These are phyloP conservation scores for Allium fistulosum DNA, from an alignment of 106 monocot species.

Conservation along the genomic window DNA sequence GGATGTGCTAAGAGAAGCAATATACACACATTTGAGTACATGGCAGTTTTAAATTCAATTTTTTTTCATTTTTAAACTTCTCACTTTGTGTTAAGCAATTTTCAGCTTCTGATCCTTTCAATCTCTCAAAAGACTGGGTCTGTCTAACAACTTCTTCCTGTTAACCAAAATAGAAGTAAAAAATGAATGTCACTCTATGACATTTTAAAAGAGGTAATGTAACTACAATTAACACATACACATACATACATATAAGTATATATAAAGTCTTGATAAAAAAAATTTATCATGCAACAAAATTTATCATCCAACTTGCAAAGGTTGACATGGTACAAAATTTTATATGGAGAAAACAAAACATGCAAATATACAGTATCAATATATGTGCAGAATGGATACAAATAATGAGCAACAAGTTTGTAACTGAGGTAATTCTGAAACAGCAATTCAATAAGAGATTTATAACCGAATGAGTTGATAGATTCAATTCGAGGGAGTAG, in stretches of 20 bases:
- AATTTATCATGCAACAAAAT: no score
- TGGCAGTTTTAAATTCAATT: slow-evolving; percentile 68
- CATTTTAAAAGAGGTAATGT: no score
- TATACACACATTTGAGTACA: slow-evolving; percentile 75
- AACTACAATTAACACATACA: no score
- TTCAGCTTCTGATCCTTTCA: slow-evolving; percentile 78
- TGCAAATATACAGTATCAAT: no score
- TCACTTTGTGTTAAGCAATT: slow-evolving; percentile 84
- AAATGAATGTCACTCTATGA: neutral
- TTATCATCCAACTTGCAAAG: no score
- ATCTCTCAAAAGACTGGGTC: slow-evolving; percentile 59
- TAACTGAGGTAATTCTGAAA: no score
- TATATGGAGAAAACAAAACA: no score
- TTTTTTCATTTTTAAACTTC: slow-evolving; percentile 59
- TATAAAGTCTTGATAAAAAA: no score
- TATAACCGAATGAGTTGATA: neutral
- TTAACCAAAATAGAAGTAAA: neutral
- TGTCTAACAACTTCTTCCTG: slow-evolving; percentile 90
- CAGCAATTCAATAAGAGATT: neutral
- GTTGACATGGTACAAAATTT: no score
- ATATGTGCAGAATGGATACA: no score
- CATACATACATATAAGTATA: no score
- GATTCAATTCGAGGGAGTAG: neutral
- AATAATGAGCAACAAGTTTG: no score
- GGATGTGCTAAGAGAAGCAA: neutral